Evolutionary conservation across 2,329 filamentous ascomycete species (phyloP), one percentile per base, ranked within the genome.

Genomic region (Celoporthe dispersa): DNA sequence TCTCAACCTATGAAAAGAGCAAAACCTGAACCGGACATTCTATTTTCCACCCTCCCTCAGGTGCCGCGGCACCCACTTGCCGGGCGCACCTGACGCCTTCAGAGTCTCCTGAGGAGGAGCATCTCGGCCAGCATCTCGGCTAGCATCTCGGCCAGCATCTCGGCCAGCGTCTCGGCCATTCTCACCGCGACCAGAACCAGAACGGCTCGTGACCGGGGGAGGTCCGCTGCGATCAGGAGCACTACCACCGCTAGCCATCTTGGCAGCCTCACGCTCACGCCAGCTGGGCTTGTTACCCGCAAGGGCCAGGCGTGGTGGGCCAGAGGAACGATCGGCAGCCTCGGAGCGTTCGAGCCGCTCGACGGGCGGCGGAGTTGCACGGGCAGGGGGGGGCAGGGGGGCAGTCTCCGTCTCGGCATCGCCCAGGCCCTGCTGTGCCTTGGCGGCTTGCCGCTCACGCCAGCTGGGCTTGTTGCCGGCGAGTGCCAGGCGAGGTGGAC

Each of bases 191-290:
- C 83, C 80, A 70, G 78, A 82, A 39, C 78, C 76, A n/a, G 75
- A 70, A 68, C 79, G 75, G 57, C 65, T 31, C 22, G 28, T 31
- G 25, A 39, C 55, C 8, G 74, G 73, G 28, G 78, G 72, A 61
- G 75, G 74, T 19, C 66, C 73, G 60, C 73, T 74, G 25, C 75
- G 72, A 66, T 77, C 64, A 48, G 72, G 71, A 35, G 67, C 62
- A n/a, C 72, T 60, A 28, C 62, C 69, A 53, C 66, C 68, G n/a
- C 76, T 72, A 57, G 75, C 73, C 65, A 76, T 75, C 80, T 84
- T 88, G 66, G 84, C 84, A 44, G 85, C 85, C 76, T 87, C 80
- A 67, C 87, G 84, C 25, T 91, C 89, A 80, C 88, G 87, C 89
- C 89, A 91, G 76, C 83, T 84, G 37, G 82, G 77, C 75, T 86